Evolutionary conservation across 257 asterid species (phyloP).

Genomic region (Linderniella brevidens): DNA sequence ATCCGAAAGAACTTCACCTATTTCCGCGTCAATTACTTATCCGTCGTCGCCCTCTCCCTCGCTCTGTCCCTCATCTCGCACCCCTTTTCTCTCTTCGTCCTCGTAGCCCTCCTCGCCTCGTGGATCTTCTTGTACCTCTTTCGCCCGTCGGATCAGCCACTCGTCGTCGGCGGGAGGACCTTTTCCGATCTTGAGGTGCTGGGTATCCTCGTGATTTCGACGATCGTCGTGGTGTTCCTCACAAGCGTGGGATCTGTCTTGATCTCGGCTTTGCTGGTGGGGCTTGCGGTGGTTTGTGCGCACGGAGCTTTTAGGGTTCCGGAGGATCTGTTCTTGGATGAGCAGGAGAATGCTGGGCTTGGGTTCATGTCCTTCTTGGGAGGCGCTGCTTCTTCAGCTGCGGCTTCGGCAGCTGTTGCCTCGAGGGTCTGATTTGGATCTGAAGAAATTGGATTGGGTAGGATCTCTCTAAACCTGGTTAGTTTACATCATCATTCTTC

Average conservation of each 20-base stretch:
- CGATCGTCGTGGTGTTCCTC: conserved; percentile 47
- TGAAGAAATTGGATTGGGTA: too few relatives aligned
- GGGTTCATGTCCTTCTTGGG: conserved; percentile 63
- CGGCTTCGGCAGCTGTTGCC: conserved; percentile 11
- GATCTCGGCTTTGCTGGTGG: conserved; percentile 64
- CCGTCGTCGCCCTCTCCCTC: conserved; percentile 35
- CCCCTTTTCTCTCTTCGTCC: conserved; percentile 58
- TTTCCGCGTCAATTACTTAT: conserved; percentile 55
- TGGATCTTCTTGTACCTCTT: conserved; percentile 79
- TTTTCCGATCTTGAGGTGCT: conserved; percentile 73
- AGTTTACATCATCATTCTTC: too few relatives aligned
- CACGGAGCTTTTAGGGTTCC: conserved; percentile 87
- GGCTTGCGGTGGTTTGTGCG: conserved; percentile 36
- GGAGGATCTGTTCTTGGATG: conserved; percentile 80
- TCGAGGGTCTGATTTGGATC: conserved; percentile 35
- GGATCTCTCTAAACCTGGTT: too few relatives aligned
- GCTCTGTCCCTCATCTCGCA: conserved; percentile 47
- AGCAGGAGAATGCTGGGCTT: conserved; percentile 47
- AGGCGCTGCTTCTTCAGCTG: conserved; percentile 13
- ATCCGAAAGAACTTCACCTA: conserved; percentile 56
- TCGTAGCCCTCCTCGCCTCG: conserved; percentile 54
- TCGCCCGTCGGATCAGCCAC: conserved; percentile 77
- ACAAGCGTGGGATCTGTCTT: conserved; percentile 94
- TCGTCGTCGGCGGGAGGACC: conserved; percentile 57
- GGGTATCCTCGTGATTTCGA: conserved; percentile 22